Base-by-base conservation (phyloP, 768 basidiomycete genomes). In the Mycena rosella region DNA sequence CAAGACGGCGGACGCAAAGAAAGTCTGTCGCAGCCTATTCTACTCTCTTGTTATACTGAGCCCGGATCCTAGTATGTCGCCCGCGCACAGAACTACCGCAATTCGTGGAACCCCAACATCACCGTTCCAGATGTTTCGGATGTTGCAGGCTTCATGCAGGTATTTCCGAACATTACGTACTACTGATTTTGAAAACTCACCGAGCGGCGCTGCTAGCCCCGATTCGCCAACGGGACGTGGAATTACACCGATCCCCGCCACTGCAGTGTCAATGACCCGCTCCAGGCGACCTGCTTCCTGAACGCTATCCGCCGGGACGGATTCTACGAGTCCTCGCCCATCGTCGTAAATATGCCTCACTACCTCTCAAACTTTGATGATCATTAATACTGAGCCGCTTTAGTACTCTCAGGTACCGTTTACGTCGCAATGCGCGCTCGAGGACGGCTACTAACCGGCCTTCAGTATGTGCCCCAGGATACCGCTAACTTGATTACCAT, bases 231-330 rank as follows among this genome's bases (percentile, higher is more conserved):
- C 69, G 89, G 89, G 5, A 84, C 83, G 0, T 91, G 86, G 77
- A 87, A 86, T 72, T 88, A 84, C 65, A 91, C 89, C 1, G 89
- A 91, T 74, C 89, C 89, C 5, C 79, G 89, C 40, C 89, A 90
- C 73, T 91, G 89, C 73, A 89, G 88, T 71, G 81, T 87, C 45
- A 85, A 91, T 64, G 89, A 90, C 69, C 89, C 89, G 0, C 76
- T 76, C 4, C 78, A 82, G 26, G 82, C 89, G 1, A 88, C 88
- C 0, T 91, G 89, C 69, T 90, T 88, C 78, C 74, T 91, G 64
- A 84, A 89, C 67, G 83, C 86, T 14, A 81, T 77, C 18, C 85
- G 85, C 34, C 75, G 81, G 14, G 89, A 91, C 74, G 89, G 89
- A 0, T 91, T 90, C 74, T 91, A 91, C 72, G 89, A 91, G 79